phyloP scores from a whole-genome alignment of 2,329 filamentous ascomycete species.

The Penicillium sp. region DNA sequence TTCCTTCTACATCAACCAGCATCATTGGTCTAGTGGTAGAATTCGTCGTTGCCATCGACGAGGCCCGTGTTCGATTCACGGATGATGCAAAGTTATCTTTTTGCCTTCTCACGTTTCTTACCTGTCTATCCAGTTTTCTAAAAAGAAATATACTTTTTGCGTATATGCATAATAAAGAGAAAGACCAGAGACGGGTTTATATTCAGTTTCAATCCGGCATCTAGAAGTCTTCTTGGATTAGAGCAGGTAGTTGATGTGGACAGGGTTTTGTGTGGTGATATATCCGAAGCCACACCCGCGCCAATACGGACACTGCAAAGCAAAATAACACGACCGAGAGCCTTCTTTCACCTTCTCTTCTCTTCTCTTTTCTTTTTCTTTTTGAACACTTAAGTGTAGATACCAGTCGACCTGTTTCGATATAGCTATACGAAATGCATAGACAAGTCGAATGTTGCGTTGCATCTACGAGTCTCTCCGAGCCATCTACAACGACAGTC shows the following conservation, averaged over 20 bases:
- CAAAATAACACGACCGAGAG: too few relatives aligned
- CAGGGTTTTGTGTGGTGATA: background rate
- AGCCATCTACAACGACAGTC: background rate
- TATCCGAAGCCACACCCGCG: background rate
- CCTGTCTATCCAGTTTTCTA: too few relatives aligned
- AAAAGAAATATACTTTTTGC: too few relatives aligned
- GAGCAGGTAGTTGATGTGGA: background rate
- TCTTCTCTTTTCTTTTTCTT: too few relatives aligned
- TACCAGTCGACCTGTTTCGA: too few relatives aligned
- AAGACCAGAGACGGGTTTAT: background rate
- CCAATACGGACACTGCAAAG: background rate
- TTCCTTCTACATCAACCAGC: slow-evolving; percentile 16
- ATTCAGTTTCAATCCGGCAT: too few relatives aligned
- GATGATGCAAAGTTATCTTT: slow-evolving; percentile 34
- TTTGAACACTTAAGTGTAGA: too few relatives aligned
- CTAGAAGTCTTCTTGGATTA: background rate
- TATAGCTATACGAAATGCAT: background rate
- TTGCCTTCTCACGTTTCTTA: background rate
- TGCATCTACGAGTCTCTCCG: background rate
- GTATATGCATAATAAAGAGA: background rate
- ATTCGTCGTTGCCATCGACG: slow-evolving; percentile 45
- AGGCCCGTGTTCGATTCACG: slow-evolving; percentile 47
- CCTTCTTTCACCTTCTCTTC: too few relatives aligned
- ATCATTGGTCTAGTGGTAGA: slow-evolving; percentile 46
- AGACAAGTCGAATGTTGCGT: background rate